phyloP scores from a whole-genome alignment of 2,329 filamentous ascomycete genomes.

The Catunica adiposa region DNA sequence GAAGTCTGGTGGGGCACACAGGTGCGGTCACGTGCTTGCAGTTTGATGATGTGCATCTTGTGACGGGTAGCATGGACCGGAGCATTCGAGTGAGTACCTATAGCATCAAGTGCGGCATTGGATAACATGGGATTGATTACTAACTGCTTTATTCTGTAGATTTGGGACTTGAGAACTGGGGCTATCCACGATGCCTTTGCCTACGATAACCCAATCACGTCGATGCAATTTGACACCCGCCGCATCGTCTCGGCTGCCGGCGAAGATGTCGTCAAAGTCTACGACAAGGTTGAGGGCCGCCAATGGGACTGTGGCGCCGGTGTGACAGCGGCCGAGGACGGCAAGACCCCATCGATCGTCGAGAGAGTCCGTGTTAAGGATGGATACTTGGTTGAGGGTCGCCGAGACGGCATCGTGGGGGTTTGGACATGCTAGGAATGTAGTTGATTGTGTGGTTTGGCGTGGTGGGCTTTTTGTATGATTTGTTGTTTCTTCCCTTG shows the following conservation, averaged over 20 bases:
- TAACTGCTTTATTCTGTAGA: constrained; percentile 36
- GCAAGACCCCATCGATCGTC: constrained; percentile 45
- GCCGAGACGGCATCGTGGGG: constrained; percentile 72
- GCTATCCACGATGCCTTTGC: constrained; percentile 93
- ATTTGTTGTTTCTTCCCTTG: neutral
- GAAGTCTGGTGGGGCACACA: constrained; percentile 88
- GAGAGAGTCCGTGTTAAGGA: constrained; percentile 84
- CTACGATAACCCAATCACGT: constrained; percentile 79
- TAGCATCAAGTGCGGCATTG: neutral
- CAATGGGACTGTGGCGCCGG: constrained; percentile 96
- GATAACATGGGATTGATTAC: neutral
- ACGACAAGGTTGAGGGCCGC: constrained; percentile 87
- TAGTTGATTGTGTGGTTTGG: neutral
- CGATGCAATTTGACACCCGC: constrained; percentile 91
- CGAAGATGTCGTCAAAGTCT: constrained; percentile 90
- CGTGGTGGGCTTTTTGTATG: neutral
- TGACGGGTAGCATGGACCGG: constrained; percentile 82
- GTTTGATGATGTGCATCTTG: constrained; percentile 88
- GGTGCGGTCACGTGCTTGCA: constrained; percentile 86
- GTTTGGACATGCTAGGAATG: constrained; percentile 61
- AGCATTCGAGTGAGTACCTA: constrained; percentile 67
- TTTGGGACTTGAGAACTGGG: constrained; percentile 94
- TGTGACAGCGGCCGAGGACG: constrained; percentile 49
- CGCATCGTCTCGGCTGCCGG: constrained; percentile 81
- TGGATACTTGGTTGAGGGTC: constrained; percentile 82